A percentile compares a stretch with the other conserved stretches of the same genome.
Conservation (phyloP, 176 grass and related monocot species). For the Musa schizocarpa region DNA sequence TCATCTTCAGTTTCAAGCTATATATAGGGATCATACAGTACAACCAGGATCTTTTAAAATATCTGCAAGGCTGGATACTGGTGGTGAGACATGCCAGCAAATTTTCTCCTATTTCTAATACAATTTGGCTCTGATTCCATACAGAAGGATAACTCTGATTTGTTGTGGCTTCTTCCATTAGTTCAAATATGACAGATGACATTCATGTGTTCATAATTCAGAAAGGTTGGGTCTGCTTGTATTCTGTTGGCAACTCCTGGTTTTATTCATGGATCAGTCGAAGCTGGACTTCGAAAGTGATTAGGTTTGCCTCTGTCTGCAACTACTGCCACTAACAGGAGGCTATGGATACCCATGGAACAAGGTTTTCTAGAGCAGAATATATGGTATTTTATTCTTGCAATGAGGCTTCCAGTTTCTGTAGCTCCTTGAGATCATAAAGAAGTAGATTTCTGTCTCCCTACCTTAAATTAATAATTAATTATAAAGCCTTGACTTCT, state of each 20-base stretch:
- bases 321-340: too few relatives aligned
- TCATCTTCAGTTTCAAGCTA: neutral
- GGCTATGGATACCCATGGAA: too few relatives aligned
- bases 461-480: neutral
- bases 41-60: neutral
- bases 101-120: neutral
- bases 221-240: neutral
- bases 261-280: too few relatives aligned
- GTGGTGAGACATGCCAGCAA: neutral
- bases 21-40: neutral
- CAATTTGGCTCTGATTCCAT: neutral
- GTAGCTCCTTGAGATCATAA: too few relatives aligned
- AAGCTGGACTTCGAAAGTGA: too few relatives aligned
- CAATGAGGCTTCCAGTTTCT: too few relatives aligned
- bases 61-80: neutral
- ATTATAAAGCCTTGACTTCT: neutral
- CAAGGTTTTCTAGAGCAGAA: too few relatives aligned
- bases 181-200: neutral
- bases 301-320: too few relatives aligned
- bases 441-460: neutral
- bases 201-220: neutral
- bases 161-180: neutral
- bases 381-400: too few relatives aligned
- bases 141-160: neutral
- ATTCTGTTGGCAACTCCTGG: neutral